Evolutionary conservation across 345 rosid species (phyloP).

Genomic region (Gossypium herbaceum): DNA sequence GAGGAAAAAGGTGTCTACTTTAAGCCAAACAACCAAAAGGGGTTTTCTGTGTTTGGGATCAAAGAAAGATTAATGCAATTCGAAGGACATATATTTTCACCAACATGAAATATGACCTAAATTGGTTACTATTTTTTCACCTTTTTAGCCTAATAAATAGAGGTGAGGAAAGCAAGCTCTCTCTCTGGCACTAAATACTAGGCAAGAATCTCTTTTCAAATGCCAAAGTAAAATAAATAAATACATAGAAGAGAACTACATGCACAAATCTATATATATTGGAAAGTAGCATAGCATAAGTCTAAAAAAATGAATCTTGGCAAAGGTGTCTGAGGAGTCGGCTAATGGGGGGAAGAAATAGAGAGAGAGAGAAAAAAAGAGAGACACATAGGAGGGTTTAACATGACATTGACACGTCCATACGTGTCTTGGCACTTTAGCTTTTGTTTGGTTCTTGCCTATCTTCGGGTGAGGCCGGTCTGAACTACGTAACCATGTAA

Average conservation of each 20-base stretch:
- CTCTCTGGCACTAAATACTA: neutral
- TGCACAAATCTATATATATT: neutral
- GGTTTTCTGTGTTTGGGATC: neutral
- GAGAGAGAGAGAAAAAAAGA: neutral
- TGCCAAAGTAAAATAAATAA: neutral
- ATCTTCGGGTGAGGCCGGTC: neutral
- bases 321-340: neutral
- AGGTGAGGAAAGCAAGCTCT: neutral
- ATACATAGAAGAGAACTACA: neutral
- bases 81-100: neutral
- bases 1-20: neutral
- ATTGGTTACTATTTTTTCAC: neutral
- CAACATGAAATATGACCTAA: neutral
- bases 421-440: neutral
- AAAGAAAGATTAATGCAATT: neutral
- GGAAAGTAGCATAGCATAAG: neutral
- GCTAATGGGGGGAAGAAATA: neutral
- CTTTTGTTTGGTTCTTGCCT: neutral
- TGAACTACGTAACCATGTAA: neutral
- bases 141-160: neutral
- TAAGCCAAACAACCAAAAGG: neutral
- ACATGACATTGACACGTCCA: neutral
- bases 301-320: neutral
- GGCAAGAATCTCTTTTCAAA: neutral
- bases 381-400: neutral